Percentiles rank a stretch among this genome's conserved stretches.
Evolutionary conservation across 805 yeast genomes (phyloP).

Genomic region (Starmerella floricola): DNA sequence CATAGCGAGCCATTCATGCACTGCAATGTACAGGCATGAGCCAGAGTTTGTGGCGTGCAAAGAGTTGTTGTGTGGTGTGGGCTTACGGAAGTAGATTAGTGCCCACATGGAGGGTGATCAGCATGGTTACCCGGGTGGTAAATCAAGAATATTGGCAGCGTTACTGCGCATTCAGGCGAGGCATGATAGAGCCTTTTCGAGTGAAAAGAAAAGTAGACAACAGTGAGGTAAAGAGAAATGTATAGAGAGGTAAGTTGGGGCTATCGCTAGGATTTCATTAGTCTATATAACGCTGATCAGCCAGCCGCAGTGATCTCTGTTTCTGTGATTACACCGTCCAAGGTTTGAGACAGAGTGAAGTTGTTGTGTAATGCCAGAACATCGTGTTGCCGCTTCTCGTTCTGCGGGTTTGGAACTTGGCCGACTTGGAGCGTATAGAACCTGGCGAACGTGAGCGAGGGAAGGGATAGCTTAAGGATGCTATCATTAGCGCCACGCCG

Average conservation of each 20-base stretch:
- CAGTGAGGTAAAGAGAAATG: not conserved
- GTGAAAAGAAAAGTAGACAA: not conserved
- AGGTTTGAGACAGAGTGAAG: constrained; percentile 20
- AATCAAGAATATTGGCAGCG: too few species aligned
- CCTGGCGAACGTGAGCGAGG: constrained; percentile 22
- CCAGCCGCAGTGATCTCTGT: constrained; percentile 2
- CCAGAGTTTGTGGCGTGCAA: not conserved
- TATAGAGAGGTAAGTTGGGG: not conserved
- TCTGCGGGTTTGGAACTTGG: constrained; percentile 21
- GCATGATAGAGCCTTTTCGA: too few species aligned
- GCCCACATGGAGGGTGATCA: too few species aligned
- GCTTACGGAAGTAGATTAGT: not conserved
- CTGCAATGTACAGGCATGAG: too few species aligned
- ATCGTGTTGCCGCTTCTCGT: constrained; percentile 15
- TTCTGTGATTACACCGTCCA: constrained; percentile 21
- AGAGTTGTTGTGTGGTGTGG: too few species aligned
- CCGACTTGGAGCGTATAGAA: constrained; percentile 23
- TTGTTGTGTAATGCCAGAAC: constrained; percentile 19
- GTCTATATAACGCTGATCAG: too few species aligned
- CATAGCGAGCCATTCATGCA: too few species aligned
- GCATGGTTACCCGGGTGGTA: too few species aligned
- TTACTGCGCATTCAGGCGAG: too few species aligned
- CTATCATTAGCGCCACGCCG: constrained; percentile 6
- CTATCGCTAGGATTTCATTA: too few species aligned
- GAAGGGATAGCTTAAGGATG: constrained; percentile 17